Evolutionary conservation across 345 rosid genomes (phyloP).

Genomic region (Brassica nigra): DNA sequence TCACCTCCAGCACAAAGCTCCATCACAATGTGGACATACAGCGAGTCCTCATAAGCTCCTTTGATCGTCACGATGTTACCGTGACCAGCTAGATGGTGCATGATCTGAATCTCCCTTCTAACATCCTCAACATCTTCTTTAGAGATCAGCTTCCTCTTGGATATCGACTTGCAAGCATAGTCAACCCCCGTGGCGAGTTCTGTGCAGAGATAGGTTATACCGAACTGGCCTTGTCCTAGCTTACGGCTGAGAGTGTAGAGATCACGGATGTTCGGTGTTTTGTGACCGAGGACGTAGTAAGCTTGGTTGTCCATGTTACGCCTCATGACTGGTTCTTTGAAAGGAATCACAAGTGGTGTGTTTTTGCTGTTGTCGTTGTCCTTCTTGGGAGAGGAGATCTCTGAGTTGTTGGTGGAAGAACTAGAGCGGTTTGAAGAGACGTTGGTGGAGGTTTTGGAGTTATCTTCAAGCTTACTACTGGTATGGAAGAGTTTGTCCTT

Average conservation of each 20-base stretch:
- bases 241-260: slow-evolving; percentile 76
- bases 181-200: slow-evolving; percentile 60
- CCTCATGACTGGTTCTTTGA: slow-evolving; percentile 53
- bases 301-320: slow-evolving; percentile 69
- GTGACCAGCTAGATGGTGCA: slow-evolving; percentile 99
- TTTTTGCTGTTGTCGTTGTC: slow-evolving; percentile 17
- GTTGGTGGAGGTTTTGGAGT: slow-evolving; percentile 40
- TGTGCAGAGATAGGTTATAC: slow-evolving; percentile 83
- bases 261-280: slow-evolving; percentile 81
- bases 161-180: slow-evolving; percentile 94
- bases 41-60: slow-evolving; percentile 90
- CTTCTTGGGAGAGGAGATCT: slow-evolving; percentile 2
- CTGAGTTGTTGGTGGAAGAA: slow-evolving; percentile 32
- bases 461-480: slow-evolving; percentile 64
- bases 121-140: slow-evolving; percentile 97
- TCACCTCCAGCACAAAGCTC: slow-evolving; percentile 98
- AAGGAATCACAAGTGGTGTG: slow-evolving; percentile 44
- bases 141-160: slow-evolving; percentile 93
- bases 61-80: slow-evolving; percentile 84
- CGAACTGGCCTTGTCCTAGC: slow-evolving; percentile 97
- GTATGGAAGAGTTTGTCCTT: slow-evolving; percentile 66
- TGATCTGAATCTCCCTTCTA: slow-evolving; percentile 95
- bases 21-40: slow-evolving; percentile 93
- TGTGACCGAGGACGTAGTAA: slow-evolving; percentile 86
- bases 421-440: slow-evolving; percentile 33